Percentiles rank a stretch among this genome's conserved stretches.
These are phyloP conservation scores for Ogataea philodendri DNA, from an alignment of 805 yeast species.

Conservation along the genomic window DNA sequence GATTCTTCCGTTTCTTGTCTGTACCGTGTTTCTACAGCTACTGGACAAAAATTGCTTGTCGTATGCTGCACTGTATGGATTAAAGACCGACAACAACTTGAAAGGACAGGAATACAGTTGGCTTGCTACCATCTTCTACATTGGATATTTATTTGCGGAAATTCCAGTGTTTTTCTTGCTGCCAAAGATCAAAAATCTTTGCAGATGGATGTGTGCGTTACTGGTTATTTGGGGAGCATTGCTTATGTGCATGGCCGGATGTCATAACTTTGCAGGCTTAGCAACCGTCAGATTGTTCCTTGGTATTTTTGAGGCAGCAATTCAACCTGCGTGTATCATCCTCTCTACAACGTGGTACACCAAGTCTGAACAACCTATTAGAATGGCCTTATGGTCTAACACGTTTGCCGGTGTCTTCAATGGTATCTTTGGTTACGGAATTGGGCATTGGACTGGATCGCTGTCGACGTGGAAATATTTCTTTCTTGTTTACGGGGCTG, in stretches of 20 bases:
- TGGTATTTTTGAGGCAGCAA: constrained; percentile 42
- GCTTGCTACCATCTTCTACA: constrained; percentile 59
- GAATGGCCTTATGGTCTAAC: constrained; percentile 34
- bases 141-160: constrained; percentile 62
- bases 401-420: constrained; percentile 34
- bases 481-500: constrained; percentile 35
- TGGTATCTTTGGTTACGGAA: constrained; percentile 34
- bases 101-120: constrained; percentile 48
- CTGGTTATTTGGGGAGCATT: constrained; percentile 47
- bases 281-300: constrained; percentile 46
- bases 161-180: constrained; percentile 43
- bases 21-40: constrained; percentile 29
- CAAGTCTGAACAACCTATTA: constrained; percentile 33
- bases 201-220: constrained; percentile 35
- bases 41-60: constrained; percentile 44
- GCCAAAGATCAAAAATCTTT: constrained; percentile 32
- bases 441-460: constrained; percentile 28
- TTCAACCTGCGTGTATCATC: constrained; percentile 37
- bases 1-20: constrained; percentile 30
- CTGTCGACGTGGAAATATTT: constrained; percentile 33
- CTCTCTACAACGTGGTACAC: constrained; percentile 37
- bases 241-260: constrained; percentile 46
- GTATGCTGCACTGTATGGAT: constrained; percentile 47
- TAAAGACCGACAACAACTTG: constrained; percentile 39
- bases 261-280: constrained; percentile 46